Evolutionary conservation across 2,329 filamentous ascomycete species (phyloP), one percentile per base, ranked within the genome.

Genomic region (Calonectria fujianensis): DNA sequence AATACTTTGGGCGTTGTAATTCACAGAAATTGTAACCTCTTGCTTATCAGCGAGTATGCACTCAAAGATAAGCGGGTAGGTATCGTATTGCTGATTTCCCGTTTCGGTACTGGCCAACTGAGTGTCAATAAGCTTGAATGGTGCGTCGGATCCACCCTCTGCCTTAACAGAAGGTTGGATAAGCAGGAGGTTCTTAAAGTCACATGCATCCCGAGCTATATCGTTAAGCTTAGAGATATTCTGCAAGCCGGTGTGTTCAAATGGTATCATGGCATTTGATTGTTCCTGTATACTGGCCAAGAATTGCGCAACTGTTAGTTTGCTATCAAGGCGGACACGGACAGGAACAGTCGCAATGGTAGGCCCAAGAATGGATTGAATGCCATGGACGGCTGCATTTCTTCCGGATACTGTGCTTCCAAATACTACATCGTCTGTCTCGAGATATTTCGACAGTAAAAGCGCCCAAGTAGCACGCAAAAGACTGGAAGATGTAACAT

Each of bases 381-480:
- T 69, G 13, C 52, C 67, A 11, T 20, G 9, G 7, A 69, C 18
- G 18, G 67, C 35, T 3, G 67, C 67, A 31, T 69, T 59, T 18
- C 67, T 52, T 29, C 67, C 67, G 16, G 67, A 45, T 24, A 54
- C 65, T 29, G 50, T 52, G 9, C 35, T 41, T 24, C 66, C 66
- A 69, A 69, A 69, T 13, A 52, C 31, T 11, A 69, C 66, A 29
- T 69, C 66, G 1, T 84, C 54, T 0, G 72, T 73, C 1, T 81
- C 79, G 0, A 79, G 35, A n/a, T 54, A 69, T 29, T 69, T 52
- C 4, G 66, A 54, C 3, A 69, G 13, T 3, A 69, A 50, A 31
- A 45, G 32, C 20, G 66, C 66, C 66, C 66, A 69, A 13, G 66
- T 24, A 13, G 50, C 66, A 18, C 50, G 66, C 4, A 69, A 31